phyloP scores from a whole-genome alignment of 805 yeast genomes.

The Yamadazyma phyllophila region DNA sequence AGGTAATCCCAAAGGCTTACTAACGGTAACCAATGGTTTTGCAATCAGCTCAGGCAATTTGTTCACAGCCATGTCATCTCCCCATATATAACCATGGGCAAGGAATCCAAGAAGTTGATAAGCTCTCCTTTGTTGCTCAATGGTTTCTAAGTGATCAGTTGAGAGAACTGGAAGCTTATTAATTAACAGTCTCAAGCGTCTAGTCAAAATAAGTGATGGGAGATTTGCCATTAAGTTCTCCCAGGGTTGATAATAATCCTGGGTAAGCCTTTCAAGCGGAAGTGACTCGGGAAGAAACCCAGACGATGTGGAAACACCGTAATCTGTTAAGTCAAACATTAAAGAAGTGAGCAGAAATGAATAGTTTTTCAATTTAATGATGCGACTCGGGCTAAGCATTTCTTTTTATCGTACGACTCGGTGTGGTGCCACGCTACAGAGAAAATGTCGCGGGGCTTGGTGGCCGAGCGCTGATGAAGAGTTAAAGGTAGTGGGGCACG shows the following conservation, averaged over 20 bases:
- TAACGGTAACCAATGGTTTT: slow-evolving; percentile 60
- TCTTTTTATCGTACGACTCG: not conserved
- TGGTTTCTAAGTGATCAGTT: slow-evolving; percentile 42
- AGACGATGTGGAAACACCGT: slow-evolving; percentile 63
- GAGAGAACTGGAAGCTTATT: slow-evolving; percentile 61
- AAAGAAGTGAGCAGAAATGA: not conserved
- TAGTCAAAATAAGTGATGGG: slow-evolving; percentile 71
- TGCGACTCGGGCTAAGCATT: not conserved
- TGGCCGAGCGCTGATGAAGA: not conserved
- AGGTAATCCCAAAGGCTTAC: slow-evolving; percentile 67
- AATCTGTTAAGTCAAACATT: slow-evolving; percentile 47
- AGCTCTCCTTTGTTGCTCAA: slow-evolving; percentile 70
- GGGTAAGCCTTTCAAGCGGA: slow-evolving; percentile 62
- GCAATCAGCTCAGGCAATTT: slow-evolving; percentile 67
- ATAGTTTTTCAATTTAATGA: slow-evolving; percentile 2
- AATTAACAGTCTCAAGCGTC: slow-evolving; percentile 58
- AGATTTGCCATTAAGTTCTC: slow-evolving; percentile 62
- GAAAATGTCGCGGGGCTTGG: not conserved
- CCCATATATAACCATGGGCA: slow-evolving; percentile 91
- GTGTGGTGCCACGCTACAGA: not conserved
- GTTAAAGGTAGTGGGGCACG: not conserved
- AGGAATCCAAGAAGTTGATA: slow-evolving; percentile 76
- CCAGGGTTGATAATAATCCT: slow-evolving; percentile 72
- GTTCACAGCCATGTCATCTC: slow-evolving; percentile 59
- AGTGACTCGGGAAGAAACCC: slow-evolving; percentile 77